A percentile compares a stretch with the other conserved stretches of the same genome.
Conservation (phyloP, 2,329 filamentous ascomycete species). For the Salinomyces thailandicus region DNA sequence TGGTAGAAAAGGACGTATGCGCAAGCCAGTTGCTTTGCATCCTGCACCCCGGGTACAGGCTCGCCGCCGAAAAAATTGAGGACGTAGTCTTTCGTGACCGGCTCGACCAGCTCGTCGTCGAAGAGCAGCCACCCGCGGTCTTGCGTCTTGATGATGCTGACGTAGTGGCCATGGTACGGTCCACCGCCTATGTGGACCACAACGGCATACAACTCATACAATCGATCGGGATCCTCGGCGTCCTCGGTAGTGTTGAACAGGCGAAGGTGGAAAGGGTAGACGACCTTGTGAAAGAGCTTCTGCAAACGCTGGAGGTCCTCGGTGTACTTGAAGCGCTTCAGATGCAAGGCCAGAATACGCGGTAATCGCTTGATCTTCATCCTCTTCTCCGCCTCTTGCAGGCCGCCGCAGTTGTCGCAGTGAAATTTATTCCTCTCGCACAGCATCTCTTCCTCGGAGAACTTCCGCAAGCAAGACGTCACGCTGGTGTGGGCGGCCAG, state of each 20-base stretch:
- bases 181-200: conserved; percentile 96
- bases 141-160: conserved; percentile 94
- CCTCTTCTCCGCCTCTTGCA: conserved; percentile 95
- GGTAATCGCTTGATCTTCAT: conserved; percentile 98
- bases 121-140: conserved; percentile 94
- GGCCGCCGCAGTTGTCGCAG: conserved; percentile 89
- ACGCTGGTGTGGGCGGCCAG: conserved; percentile 92
- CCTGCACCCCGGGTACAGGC: conserved; percentile 28
- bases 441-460: conserved; percentile 96
- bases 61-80: conserved; percentile 95
- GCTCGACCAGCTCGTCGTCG: conserved; percentile 97
- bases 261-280: conserved; percentile 92
- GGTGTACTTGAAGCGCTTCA: conserved; percentile 98
- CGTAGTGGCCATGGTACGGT: conserved; percentile 94
- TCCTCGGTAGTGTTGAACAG: conserved; percentile 97
- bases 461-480: conserved; percentile 87
- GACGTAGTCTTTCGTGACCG: conserved; percentile 92
- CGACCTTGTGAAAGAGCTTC: conserved; percentile 92
- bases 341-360: conserved; percentile 78
- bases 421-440: conserved; percentile 99
- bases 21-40: conserved; percentile 62
- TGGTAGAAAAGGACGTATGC: conserved; percentile 98
- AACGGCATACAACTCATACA: conserved; percentile 95
- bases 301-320: conserved; percentile 88
- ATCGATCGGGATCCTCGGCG: conserved; percentile 78